These are phyloP conservation scores for Nicotiana tomentosiformis DNA, from an alignment of 257 asterid species.

Conservation along the genomic window DNA sequence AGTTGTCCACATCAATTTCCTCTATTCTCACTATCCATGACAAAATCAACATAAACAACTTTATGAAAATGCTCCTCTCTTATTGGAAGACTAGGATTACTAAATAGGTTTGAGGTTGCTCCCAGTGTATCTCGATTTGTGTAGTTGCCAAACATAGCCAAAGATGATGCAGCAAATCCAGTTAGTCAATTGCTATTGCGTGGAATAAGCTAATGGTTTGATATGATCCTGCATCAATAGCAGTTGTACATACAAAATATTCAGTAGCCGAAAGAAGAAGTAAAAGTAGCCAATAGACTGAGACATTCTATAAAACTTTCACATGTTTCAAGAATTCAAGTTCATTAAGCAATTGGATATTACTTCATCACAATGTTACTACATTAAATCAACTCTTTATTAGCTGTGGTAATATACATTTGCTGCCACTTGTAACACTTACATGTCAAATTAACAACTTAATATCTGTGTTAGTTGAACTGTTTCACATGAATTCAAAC, in stretches of 20 bases:
- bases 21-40: too few species aligned
- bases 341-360: not conserved
- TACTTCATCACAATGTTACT: not conserved
- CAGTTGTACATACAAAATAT: not conserved
- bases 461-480: not conserved
- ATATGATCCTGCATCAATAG: not conserved
- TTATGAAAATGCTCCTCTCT: too few species aligned
- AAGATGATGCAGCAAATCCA: not conserved
- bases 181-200: not conserved
- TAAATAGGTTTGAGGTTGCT: not conserved
- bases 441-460: not conserved
- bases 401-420: not conserved
- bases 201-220: not conserved
- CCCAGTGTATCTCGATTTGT: not conserved
- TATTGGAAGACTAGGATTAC: too few species aligned
- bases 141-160: not conserved
- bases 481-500: not conserved
- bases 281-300: not conserved
- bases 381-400: not conserved
- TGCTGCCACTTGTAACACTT: too few species aligned
- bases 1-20: not conserved
- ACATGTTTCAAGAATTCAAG: not conserved
- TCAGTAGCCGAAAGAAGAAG: not conserved
- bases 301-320: not conserved
- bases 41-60: too few species aligned